Evolutionary conservation across 202 grass and related monocot species (phyloP).

Genomic region (Brachypodium distachyon): DNA sequence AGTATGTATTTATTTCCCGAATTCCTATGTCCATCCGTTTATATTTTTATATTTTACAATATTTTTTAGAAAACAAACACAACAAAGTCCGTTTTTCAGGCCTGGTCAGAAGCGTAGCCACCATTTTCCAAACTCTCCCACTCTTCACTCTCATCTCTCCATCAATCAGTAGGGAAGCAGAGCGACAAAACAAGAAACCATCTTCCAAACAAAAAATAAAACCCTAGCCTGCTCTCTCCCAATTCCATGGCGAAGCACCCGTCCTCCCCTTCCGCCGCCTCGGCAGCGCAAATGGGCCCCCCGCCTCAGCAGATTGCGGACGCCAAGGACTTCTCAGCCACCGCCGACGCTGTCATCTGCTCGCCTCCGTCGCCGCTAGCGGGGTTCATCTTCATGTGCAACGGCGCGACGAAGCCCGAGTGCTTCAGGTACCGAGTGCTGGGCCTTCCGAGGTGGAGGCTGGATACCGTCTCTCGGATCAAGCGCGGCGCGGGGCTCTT

Average conservation of each 20-base stretch:
- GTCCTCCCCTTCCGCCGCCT: not conserved
- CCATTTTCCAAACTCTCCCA: too few species aligned
- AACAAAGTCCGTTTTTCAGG: too few species aligned
- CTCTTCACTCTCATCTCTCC: too few species aligned
- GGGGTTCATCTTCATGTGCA: slow-evolving; percentile 70
- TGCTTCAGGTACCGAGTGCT: slow-evolving; percentile 38
- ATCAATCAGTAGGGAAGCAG: too few species aligned
- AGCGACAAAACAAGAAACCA: too few species aligned
- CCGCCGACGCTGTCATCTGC: not conserved
- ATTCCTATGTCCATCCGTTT: too few species aligned
- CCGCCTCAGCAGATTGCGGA: not conserved
- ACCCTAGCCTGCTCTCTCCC: not conserved
- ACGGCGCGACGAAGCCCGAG: slow-evolving; percentile 39
- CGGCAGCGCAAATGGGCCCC: not conserved
- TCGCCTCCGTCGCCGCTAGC: not conserved
- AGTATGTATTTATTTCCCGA: too few species aligned
- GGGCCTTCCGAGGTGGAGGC: slow-evolving; percentile 36
- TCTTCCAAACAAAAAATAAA: too few species aligned
- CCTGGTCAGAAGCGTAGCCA: too few species aligned
- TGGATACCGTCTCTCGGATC: slow-evolving; percentile 38
- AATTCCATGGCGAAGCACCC: slow-evolving; percentile 12
- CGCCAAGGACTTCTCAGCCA: not conserved
- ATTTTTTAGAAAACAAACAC: too few species aligned
- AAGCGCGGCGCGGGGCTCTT: slow-evolving; percentile 46
- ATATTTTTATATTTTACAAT: too few species aligned